Evolutionary conservation across 805 yeast species (phyloP), one percentile per base, ranked within the genome.

Genomic region (Sugiyamaella qingdaonensis): DNA sequence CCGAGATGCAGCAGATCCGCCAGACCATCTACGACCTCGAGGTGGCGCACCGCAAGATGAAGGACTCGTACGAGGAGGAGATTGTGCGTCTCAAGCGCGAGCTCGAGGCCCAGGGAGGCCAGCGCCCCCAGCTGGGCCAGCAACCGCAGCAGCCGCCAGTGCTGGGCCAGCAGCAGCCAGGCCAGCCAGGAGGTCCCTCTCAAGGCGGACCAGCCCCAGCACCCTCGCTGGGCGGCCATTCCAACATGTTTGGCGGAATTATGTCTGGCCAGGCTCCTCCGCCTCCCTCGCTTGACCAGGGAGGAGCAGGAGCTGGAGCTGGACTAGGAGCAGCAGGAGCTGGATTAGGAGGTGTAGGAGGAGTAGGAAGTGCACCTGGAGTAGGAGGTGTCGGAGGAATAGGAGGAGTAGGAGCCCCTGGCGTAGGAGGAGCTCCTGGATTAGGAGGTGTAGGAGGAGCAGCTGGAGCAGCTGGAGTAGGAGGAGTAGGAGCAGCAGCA

Each of bases 61-160:
- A 92, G 73, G 97, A 92, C 65, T 90, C 91, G 46, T 94, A 92
- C 71, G 97, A 92, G 70, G 96, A 88, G 64, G 98, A 92, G 72
- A 86, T 94, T 53, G 75, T 81, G 66, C 78, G 94, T 61, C 78
- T 92, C 70, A 90, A 92, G 70, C 82, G 84, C 58, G 96, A 90
- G 68, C 77, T 92, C 60, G 96, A 89, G 63, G 81, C 78, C 66
- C 78, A 92, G 55, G 69, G 73, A 67, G 69, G 67, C 70, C 64
- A 62, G 78, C 68, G 60, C 69, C 71, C 49, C 67, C 65, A 11
- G 19, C 62, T 64, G 29, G 80, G 73, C 52, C 79, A 71, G 52
- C 78, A 74, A 56, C 77, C 73, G 53, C 74, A 68, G 51, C 42
- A 24, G 42, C 48, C 52, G 18, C 43, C 52, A 9, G 43, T 24